Evolutionary conservation across 2,329 filamentous ascomycete species (phyloP).

Genomic region (Metarhizium humberi): DNA sequence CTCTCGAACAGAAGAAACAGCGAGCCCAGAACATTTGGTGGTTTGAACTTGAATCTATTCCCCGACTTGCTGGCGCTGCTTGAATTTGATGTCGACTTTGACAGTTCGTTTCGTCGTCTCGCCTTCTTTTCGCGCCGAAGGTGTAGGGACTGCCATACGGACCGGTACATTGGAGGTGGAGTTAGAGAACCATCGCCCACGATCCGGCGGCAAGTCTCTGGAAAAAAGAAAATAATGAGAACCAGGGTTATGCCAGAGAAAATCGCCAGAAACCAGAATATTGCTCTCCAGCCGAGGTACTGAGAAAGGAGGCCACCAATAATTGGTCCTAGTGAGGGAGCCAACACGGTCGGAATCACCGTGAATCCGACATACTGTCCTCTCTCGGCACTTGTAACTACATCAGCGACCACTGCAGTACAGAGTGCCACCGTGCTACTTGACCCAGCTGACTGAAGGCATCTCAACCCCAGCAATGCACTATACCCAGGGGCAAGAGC

Average conservation of each 20-base stretch:
- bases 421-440: constrained; percentile 50
- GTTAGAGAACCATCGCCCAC: constrained; percentile 44
- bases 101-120: background rate
- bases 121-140: constrained; percentile 8
- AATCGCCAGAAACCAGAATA: constrained; percentile 55
- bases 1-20: constrained; percentile 31
- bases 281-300: constrained; percentile 47
- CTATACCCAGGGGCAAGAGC: constrained; percentile 39
- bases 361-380: constrained; percentile 49
- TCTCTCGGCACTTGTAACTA: constrained; percentile 52
- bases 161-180: constrained; percentile 28
- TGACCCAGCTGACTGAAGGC: constrained; percentile 48
- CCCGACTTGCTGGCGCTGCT: constrained; percentile 10
- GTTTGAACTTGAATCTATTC: constrained; percentile 25
- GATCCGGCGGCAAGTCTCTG: constrained; percentile 38
- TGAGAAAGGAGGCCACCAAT: constrained; percentile 49
- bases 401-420: constrained; percentile 52
- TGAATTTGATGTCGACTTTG: background rate
- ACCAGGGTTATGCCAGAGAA: constrained; percentile 28
- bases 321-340: constrained; percentile 41
- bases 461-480: constrained; percentile 42
- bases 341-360: constrained; percentile 37
- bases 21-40: constrained; percentile 31
- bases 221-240: constrained; percentile 38
- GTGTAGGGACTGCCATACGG: constrained; percentile 21